Evolutionary conservation across 2,329 filamentous ascomycete species (phyloP).

Genomic region (Talaromyces sp.): DNA sequence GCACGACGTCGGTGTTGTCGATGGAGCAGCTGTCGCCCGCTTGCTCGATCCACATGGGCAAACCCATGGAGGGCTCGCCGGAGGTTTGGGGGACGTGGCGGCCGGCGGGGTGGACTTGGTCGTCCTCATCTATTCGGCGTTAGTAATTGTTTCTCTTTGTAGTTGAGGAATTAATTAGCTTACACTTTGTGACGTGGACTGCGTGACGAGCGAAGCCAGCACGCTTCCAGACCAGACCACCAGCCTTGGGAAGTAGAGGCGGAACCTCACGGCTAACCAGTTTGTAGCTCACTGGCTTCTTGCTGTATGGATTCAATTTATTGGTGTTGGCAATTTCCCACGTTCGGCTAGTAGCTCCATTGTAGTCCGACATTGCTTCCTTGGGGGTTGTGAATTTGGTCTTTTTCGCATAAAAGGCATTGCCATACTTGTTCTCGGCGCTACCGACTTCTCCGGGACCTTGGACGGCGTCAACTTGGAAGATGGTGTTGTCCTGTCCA

Average conservation of each 20-base stretch:
- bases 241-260: slow-evolving; percentile 71
- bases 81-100: slow-evolving; percentile 85
- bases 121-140: slow-evolving; percentile 64
- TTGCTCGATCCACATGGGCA: slow-evolving; percentile 68
- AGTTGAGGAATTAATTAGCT: slow-evolving; percentile 39
- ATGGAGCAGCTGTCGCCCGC: slow-evolving; percentile 64
- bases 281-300: slow-evolving; percentile 83
- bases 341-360: slow-evolving; percentile 71
- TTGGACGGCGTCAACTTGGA: slow-evolving; percentile 71
- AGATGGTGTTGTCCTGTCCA: slow-evolving; percentile 77
- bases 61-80: slow-evolving; percentile 68
- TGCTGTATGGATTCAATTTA: slow-evolving; percentile 79
- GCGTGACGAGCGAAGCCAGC: slow-evolving; percentile 84
- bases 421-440: slow-evolving; percentile 79
- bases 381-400: slow-evolving; percentile 70
- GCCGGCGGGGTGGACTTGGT: slow-evolving; percentile 79
- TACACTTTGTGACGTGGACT: slow-evolving; percentile 85
- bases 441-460: slow-evolving; percentile 73
- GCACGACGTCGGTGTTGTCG: slow-evolving; percentile 78
- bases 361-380: slow-evolving; percentile 72
- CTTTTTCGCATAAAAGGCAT: slow-evolving; percentile 82
- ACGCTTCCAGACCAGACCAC: slow-evolving; percentile 80
- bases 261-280: slow-evolving; percentile 84
- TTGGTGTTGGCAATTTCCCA: slow-evolving; percentile 89
- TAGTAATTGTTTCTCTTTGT: no score